phyloP scores from a whole-genome alignment of 768 basidiomycete species.

The Hericium coralloides region DNA sequence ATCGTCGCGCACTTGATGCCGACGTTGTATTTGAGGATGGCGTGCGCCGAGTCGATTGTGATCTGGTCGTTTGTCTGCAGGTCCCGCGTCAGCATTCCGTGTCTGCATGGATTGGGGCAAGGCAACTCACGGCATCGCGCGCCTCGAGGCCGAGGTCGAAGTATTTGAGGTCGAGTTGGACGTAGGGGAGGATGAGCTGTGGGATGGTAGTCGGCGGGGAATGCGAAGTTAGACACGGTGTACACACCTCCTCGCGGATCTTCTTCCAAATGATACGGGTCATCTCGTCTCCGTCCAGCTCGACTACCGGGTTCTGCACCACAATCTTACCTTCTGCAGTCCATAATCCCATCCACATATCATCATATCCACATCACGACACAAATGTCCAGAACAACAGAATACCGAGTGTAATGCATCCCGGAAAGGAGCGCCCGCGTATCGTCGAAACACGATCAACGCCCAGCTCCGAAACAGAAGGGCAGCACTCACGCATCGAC shows the following conservation, averaged over 20 bases:
- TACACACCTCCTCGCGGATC: constrained; percentile 79
- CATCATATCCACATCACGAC: not conserved
- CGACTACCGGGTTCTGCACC: constrained; percentile 84
- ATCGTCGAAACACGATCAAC: not conserved
- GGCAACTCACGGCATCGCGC: constrained; percentile 64
- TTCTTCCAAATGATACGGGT: constrained; percentile 99
- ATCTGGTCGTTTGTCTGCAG: constrained; percentile 85
- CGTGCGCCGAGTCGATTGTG: constrained; percentile 88
- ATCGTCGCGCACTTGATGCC: constrained; percentile 99
- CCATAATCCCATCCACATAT: not conserved
- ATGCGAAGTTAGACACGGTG: not conserved
- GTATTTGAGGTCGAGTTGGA: constrained; percentile 96
- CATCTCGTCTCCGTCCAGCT: constrained; percentile 98
- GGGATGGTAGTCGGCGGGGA: not conserved
- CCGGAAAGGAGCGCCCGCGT: not conserved
- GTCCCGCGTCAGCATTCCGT: not conserved
- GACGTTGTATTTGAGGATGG: constrained; percentile 89
- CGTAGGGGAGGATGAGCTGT: constrained; percentile 90
- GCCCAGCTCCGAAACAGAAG: not conserved
- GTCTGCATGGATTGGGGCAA: not conserved
- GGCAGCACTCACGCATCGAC: constrained; percentile 8
- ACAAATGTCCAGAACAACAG: not conserved
- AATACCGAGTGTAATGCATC: not conserved
- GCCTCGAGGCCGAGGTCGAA: constrained; percentile 93
- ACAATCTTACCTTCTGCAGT: constrained; percentile 45